These are phyloP conservation scores for Trichoderma hamatum DNA, from an alignment of 2,329 filamentous ascomycete species.

Conservation along the genomic window DNA sequence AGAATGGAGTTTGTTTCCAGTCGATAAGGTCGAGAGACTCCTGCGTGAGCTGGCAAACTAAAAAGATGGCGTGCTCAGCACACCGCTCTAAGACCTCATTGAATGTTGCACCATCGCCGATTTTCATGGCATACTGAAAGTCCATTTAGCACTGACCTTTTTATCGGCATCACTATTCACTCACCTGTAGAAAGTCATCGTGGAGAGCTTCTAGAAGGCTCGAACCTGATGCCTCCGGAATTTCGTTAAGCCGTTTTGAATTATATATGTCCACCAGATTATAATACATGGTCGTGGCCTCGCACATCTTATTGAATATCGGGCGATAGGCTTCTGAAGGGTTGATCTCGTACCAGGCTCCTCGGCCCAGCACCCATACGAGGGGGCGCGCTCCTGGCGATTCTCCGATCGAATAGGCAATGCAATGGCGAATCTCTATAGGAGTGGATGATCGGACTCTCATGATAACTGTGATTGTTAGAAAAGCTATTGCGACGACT, in stretches of 20 bases:
- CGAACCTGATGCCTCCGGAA: slow-evolving; percentile 34
- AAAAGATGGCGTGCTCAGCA: slow-evolving; percentile 53
- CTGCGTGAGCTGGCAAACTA: slow-evolving; percentile 55
- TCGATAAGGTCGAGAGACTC: slow-evolving; percentile 40
- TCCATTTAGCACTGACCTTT: not conserved
- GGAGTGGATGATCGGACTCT: slow-evolving; percentile 37
- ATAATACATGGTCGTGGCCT: slow-evolving; percentile 67
- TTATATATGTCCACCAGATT: slow-evolving; percentile 61
- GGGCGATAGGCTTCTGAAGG: slow-evolving; percentile 60
- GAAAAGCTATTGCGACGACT: not conserved
- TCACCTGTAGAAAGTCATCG: slow-evolving; percentile 37
- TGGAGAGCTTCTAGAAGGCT: slow-evolving; percentile 29
- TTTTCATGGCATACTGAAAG: slow-evolving; percentile 52
- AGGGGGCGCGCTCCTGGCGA: slow-evolving; percentile 56
- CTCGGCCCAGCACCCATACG: slow-evolving; percentile 62
- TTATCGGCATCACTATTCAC: not conserved
- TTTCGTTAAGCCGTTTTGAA: slow-evolving; percentile 37
- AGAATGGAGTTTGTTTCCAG: slow-evolving; percentile 53
- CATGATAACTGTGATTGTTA: slow-evolving; percentile 40
- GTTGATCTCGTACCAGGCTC: slow-evolving; percentile 70
- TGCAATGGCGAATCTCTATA: slow-evolving; percentile 58
- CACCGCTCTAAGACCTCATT: slow-evolving; percentile 54
- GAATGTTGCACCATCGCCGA: slow-evolving; percentile 56
- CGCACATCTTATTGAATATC: slow-evolving; percentile 62
- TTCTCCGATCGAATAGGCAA: slow-evolving; percentile 57